A percentile compares a stretch with the other conserved stretches of the same genome.
Conservation (phyloP, 2,329 filamentous ascomycete genomes). For the Diplocarpon mali region DNA sequence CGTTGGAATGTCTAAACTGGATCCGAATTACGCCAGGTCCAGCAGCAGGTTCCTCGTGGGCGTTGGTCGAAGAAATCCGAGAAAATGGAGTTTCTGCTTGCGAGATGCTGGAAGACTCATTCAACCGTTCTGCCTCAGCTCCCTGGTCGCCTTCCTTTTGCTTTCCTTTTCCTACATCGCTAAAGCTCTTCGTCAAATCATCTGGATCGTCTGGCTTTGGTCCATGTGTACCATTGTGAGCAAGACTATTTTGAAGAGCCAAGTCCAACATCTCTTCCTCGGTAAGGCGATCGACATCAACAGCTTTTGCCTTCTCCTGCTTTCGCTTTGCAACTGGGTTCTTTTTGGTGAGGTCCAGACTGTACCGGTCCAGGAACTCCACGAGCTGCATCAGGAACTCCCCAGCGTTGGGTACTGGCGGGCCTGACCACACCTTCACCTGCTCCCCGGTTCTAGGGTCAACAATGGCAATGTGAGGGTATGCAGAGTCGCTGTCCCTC, state of each 20-base stretch:
- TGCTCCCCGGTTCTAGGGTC: slow-evolving; percentile 94
- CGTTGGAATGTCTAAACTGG: slow-evolving; percentile 79
- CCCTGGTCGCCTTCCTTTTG: slow-evolving; percentile 34
- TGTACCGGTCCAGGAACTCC: slow-evolving; percentile 96
- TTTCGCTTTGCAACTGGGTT: slow-evolving; percentile 82
- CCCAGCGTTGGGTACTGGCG: slow-evolving; percentile 59
- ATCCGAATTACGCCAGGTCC: slow-evolving; percentile 72
- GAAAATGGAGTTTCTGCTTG: slow-evolving; percentile 43
- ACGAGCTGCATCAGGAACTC: slow-evolving; percentile 88
- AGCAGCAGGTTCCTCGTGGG: slow-evolving; percentile 68
- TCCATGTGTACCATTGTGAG: slow-evolving; percentile 36
- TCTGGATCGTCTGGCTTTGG: slow-evolving; percentile 70
- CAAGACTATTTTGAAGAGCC: slow-evolving; percentile 81
- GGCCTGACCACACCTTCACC: slow-evolving; percentile 89
- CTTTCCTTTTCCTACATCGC: slow-evolving; percentile 43
- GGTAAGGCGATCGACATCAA: slow-evolving; percentile 79
- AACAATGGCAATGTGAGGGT: slow-evolving; percentile 90
- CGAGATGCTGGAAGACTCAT: slow-evolving; percentile 11
- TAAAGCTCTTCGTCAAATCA: slow-evolving; percentile 61
- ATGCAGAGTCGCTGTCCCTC: slow-evolving; percentile 75
- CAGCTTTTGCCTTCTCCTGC: slow-evolving; percentile 54
- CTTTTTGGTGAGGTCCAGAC: slow-evolving; percentile 74
- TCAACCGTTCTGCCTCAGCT: background rate
- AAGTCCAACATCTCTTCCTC: slow-evolving; percentile 97
- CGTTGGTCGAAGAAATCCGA: slow-evolving; percentile 57